phyloP scores from a whole-genome alignment of 1,284 basidiomycete genomes.

The Trametes hirsuta region DNA sequence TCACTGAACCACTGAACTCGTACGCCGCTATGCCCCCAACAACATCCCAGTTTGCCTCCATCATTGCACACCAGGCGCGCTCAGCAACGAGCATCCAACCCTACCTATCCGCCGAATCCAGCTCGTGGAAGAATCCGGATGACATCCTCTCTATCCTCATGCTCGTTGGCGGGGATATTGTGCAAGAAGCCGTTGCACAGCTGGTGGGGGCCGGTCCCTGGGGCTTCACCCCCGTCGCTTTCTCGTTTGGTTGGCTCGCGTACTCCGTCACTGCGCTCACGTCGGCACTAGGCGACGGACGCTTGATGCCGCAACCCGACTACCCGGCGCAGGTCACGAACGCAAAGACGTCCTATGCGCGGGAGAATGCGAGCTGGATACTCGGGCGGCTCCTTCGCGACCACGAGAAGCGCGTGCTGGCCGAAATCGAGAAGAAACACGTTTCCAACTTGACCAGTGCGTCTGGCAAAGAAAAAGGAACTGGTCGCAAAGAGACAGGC shows the following conservation, averaged over 20 bases:
- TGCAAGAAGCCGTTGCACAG: constrained; percentile 38
- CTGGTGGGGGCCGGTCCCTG: constrained; percentile 28
- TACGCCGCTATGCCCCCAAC: no score
- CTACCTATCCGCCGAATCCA: constrained; percentile 22
- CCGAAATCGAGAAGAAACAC: not conserved
- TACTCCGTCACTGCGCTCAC: constrained; percentile 37
- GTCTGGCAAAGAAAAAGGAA: no score
- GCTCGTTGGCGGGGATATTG: constrained; percentile 41
- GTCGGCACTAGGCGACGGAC: constrained; percentile 33
- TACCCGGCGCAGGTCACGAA: constrained; percentile 32
- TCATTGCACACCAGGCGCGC: not conserved
- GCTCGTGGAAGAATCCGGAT: constrained; percentile 36
- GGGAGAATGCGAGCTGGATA: constrained; percentile 36
- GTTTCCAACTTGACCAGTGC: no score
- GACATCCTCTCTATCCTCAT: constrained; percentile 36
- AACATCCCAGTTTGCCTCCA: not conserved
- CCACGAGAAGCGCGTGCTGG: constrained; percentile 20
- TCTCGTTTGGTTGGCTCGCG: constrained; percentile 43
- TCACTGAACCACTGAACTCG: no score
- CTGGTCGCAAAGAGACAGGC: constrained; percentile 1
- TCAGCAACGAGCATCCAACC: not conserved
- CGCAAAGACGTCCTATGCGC: constrained; percentile 31
- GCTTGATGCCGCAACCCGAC: constrained; percentile 37
- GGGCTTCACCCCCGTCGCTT: constrained; percentile 37
- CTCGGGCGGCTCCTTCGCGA: constrained; percentile 37